Base-by-base conservation (phyloP, 2,329 filamentous ascomycete species). In the Epichloe uncinata region DNA sequence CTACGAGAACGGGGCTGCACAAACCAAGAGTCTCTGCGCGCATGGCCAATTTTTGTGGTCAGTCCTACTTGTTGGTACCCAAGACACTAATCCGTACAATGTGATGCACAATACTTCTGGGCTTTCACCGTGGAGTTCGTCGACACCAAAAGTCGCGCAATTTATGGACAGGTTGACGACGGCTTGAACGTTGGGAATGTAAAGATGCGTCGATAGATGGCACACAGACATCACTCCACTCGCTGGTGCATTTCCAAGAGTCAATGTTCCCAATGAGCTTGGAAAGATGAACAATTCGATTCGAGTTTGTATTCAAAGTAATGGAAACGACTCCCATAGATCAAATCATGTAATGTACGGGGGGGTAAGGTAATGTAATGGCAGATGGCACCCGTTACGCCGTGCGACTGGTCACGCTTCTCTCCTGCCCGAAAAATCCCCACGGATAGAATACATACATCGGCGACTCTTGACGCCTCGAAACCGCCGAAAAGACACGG, bases 371-470 rank as follows among this genome's bases (percentile, higher is more conserved):
- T 45, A 34, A 35, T 18, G 33, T 5, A 45, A 34, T 35, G 36
- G 47, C 35, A 45, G 8, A 49, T 34, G 33, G 44, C 47, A 41
- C 42, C 50, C 42, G 13, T 36, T 44, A 53, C 52, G 52, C 53
- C 52, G 51, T 48, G 53, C 52, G 53, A 51, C 45, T 47, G 38
- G 22, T 37, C n/a, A 46, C 42, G 41, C 47, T 38, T 34, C 36
- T 34, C 15, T 26, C 40, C 18, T 34, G 33, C 42, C 45, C 40
- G 37, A 50, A 36, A 36, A 13, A 41, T 42, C 37, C 45, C 33
- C 37, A 41, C 50, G 35, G 22, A 48, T 54, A 57, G 52, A 52
- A 53, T 55, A 55, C 54, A 53, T 55, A 55, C 53, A 56, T 53
- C 13, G 52, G 51, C 48, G 45, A 48, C 45, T 43, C 44, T 37